Conservation (phyloP, 345 rosid genomes). For the Schrenkiella parvula region DNA sequence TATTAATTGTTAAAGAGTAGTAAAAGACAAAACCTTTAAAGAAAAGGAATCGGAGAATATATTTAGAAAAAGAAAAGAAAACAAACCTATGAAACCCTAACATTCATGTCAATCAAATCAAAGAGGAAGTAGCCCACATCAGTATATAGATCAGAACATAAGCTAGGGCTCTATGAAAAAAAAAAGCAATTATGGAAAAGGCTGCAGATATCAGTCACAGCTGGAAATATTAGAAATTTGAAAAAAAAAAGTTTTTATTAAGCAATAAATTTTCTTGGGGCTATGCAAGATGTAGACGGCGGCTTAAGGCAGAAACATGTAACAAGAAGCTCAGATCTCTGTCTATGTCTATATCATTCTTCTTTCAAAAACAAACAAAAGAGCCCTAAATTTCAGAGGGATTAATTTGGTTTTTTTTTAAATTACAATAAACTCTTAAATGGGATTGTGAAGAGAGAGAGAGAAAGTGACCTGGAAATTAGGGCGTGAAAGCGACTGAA, state of each 20-base stretch:
- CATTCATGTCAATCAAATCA: constrained; percentile 50
- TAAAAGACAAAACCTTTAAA: constrained; percentile 38
- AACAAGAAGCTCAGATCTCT: constrained; percentile 39
- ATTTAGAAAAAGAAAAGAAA: constrained; percentile 31
- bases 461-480: constrained; percentile 53
- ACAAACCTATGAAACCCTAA: constrained; percentile 43
- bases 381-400: constrained; percentile 32
- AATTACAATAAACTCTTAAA: constrained; percentile 34
- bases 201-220: constrained; percentile 25
- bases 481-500: constrained; percentile 80
- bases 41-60: constrained; percentile 33
- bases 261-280: background rate
- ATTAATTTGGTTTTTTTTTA: background rate
- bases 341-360: constrained; percentile 13
- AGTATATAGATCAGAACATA: constrained; percentile 12
- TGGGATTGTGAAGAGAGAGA: constrained; percentile 21
- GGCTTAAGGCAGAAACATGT: constrained; percentile 29
- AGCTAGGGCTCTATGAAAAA: constrained; percentile 29
- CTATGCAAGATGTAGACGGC: constrained; percentile 28
- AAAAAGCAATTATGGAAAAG: constrained; percentile 3
- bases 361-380: constrained; percentile 17
- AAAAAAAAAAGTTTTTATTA: background rate
- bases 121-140: constrained; percentile 18
- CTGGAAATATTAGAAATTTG: constrained; percentile 8
- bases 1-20: constrained; percentile 16